A percentile compares a stretch with the other conserved stretches of the same genome.
Conservation (phyloP, 2,329 filamentous ascomycete species). For the Trichothecium roseum region DNA sequence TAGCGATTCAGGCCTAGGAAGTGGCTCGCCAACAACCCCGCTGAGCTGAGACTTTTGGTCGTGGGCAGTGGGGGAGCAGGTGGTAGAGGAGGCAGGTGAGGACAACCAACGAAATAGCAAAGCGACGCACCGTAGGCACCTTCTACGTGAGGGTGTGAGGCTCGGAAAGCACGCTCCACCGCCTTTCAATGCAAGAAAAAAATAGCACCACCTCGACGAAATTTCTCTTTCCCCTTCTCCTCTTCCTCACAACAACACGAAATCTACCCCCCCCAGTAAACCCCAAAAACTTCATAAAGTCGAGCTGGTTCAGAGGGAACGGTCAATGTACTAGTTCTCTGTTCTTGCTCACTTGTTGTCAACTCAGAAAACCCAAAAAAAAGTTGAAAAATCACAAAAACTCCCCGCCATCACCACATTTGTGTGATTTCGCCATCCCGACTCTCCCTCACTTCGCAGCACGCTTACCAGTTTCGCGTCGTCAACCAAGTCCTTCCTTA, state of each 20-base stretch:
- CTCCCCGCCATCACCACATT: constrained; percentile 28
- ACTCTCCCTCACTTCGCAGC: not conserved
- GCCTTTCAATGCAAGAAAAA: constrained; percentile 16
- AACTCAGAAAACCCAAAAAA: constrained; percentile 48
- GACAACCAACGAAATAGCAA: no score
- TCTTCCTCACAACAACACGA: constrained; percentile 31
- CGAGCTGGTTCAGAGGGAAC: constrained; percentile 44
- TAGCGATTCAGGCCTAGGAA: no score
- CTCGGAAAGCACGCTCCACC: constrained; percentile 12
- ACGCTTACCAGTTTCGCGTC: no score
- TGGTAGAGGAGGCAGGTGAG: constrained; percentile 3
- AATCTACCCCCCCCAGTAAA: constrained; percentile 7
- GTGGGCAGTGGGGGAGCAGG: no score
- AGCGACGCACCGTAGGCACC: no score
- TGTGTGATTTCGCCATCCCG: constrained; percentile 2
- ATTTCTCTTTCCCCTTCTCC: constrained; percentile 28
- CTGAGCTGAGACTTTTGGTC: no score
- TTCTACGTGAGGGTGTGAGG: not conserved
- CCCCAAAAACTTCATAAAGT: constrained; percentile 31
- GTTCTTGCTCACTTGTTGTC: constrained; percentile 45
- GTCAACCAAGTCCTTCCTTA: no score
- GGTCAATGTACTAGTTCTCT: constrained; percentile 49
- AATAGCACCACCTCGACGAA: constrained; percentile 19
- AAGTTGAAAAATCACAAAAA: constrained; percentile 50
- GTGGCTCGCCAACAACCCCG: no score